These are phyloP conservation scores for Boletus sp. DNA, from an alignment of 768 basidiomycete species.

Conservation along the genomic window DNA sequence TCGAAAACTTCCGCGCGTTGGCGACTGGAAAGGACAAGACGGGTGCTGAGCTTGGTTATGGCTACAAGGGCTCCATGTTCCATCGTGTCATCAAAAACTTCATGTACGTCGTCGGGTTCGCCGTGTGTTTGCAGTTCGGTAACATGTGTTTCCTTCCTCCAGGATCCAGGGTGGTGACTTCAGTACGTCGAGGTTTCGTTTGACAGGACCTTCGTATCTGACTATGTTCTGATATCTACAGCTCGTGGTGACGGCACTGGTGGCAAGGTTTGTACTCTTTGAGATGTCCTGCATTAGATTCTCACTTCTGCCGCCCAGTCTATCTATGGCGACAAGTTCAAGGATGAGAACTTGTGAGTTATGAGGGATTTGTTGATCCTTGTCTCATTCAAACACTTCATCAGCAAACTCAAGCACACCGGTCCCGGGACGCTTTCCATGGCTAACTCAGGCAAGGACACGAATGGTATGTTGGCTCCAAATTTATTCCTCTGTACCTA, in stretches of 20 bases:
- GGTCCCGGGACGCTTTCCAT: constrained; percentile 85
- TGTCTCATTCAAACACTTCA: background rate
- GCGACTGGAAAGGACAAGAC: constrained; percentile 77
- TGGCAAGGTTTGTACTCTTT: constrained; percentile 59
- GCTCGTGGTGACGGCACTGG: constrained; percentile 87
- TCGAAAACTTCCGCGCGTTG: constrained; percentile 95
- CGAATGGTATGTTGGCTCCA: constrained; percentile 63
- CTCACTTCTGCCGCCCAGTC: constrained; percentile 44
- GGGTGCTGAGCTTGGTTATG: constrained; percentile 65
- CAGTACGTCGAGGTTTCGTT: constrained; percentile 50
- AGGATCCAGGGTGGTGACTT: constrained; percentile 99
- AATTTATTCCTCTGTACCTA: background rate
- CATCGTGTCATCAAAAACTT: constrained; percentile 95
- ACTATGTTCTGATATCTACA: constrained; percentile 29
- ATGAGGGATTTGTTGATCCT: background rate
- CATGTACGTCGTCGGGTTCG: constrained; percentile 51
- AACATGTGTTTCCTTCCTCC: constrained; percentile 1
- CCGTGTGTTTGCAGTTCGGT: background rate
- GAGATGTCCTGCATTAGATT: background rate
- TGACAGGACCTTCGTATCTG: constrained; percentile 14
- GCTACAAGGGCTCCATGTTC: constrained; percentile 95
- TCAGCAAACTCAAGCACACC: constrained; percentile 93
- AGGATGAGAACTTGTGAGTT: constrained; percentile 92
- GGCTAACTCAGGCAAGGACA: constrained; percentile 92
- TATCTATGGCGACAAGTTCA: constrained; percentile 87